phyloP scores from a whole-genome alignment of 768 basidiomycete species.

The Xerocomus spinulosus region DNA sequence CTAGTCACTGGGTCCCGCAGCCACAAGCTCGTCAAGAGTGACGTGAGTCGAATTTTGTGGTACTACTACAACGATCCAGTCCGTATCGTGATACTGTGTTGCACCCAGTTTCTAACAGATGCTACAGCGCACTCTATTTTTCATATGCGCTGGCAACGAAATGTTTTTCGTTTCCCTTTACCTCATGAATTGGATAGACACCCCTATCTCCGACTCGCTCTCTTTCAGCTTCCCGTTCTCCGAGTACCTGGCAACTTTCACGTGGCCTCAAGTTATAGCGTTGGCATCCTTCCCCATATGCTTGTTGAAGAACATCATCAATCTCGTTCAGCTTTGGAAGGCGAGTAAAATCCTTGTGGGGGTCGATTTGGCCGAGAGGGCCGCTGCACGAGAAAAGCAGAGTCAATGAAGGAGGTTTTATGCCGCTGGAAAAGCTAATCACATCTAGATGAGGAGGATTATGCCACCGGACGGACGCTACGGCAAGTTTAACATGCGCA shows the following conservation, averaged over 20 bases:
- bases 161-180: conserved; percentile 94
- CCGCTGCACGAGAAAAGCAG: conserved; percentile 47
- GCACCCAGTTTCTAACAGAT: background rate
- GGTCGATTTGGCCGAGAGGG: conserved; percentile 84
- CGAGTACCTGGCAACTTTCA: conserved; percentile 35
- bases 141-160: conserved; percentile 94
- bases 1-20: conserved; percentile 90
- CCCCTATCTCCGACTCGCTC: conserved; percentile 49
- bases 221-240: conserved; percentile 11
- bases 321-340: conserved; percentile 96
- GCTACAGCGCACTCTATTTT: conserved; percentile 74
- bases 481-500: conserved; percentile 7
- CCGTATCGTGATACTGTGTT: conserved; percentile 30
- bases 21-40: conserved; percentile 89
- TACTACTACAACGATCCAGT: conserved; percentile 93
- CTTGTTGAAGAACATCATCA: conserved; percentile 84
- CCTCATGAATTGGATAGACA: conserved; percentile 79
- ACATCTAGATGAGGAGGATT: conserved; percentile 13
- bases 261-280: conserved; percentile 77
- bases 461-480: conserved; percentile 6
- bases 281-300: conserved; percentile 61
- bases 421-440: background rate
- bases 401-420: conserved; percentile 4
- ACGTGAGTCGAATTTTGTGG: conserved; percentile 89
- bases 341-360: conserved; percentile 93